Evolutionary conservation across 805 yeast species (phyloP).

Genomic region (Candida pseudofarinosa): DNA sequence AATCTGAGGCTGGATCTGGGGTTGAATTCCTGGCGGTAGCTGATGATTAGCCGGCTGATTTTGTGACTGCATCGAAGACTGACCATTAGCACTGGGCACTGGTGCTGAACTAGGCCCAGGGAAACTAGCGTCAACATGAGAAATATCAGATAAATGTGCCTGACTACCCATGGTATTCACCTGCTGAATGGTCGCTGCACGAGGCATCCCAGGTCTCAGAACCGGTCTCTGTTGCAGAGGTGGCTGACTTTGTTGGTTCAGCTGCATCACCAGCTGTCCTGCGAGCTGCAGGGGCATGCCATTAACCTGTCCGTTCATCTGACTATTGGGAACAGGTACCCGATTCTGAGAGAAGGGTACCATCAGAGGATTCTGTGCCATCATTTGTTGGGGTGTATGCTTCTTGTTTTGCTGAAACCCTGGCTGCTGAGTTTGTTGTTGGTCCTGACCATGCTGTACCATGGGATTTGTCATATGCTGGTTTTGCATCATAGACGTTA

Average conservation of each 20-base stretch:
- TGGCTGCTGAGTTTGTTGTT: constrained; percentile 5
- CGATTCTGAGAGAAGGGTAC: neutral
- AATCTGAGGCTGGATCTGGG: constrained; percentile 12
- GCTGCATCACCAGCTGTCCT: neutral
- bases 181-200: constrained; percentile 20
- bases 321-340: neutral
- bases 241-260: constrained; percentile 1
- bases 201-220: constrained; percentile 17
- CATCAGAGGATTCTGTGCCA: neutral
- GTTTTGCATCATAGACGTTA: constrained; percentile 10
- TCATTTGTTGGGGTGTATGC: constrained; percentile 3
- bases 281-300: neutral
- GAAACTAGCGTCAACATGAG: constrained; percentile 10
- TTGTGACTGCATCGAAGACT: constrained; percentile 28
- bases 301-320: neutral
- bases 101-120: constrained; percentile 23
- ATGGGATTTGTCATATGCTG: constrained; percentile 7
- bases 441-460: constrained; percentile 10
- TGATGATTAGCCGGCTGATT: constrained; percentile 20
- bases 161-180: constrained; percentile 7
- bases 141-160: constrained; percentile 6
- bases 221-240: constrained; percentile 1
- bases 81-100: constrained; percentile 11
- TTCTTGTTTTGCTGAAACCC: constrained; percentile 10
- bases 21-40: constrained; percentile 15